Evolutionary conservation across 148 eudicot genomes (phyloP).

Genomic region (Linanthus parryae): DNA sequence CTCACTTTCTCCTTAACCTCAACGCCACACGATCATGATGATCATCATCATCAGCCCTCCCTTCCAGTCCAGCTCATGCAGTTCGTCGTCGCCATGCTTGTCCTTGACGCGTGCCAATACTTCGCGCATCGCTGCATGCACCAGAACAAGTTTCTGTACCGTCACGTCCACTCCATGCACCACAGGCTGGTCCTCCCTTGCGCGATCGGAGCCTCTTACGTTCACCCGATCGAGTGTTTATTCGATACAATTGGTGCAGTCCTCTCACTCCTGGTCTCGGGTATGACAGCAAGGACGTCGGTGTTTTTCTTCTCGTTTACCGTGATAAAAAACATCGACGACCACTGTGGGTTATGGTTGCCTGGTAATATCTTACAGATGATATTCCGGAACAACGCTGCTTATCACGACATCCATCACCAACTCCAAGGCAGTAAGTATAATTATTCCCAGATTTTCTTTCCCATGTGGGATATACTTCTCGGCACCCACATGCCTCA

Average conservation of each 20-base stretch:
- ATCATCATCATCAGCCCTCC: too few species aligned
- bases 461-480: constrained; percentile 39
- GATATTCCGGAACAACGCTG: constrained; percentile 35
- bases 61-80: too few species aligned
- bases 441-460: constrained; percentile 39
- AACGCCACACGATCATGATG: too few species aligned
- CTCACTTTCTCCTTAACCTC: too few species aligned
- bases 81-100: too few species aligned
- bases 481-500: constrained; percentile 40
- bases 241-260: constrained; percentile 37
- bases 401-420: constrained; percentile 46
- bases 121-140: constrained; percentile 71
- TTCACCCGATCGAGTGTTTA: constrained; percentile 36
- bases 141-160: constrained; percentile 37
- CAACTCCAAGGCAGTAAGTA: constrained; percentile 36
- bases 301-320: constrained; percentile 45
- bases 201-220: constrained; percentile 41
- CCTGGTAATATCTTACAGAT: constrained; percentile 41
- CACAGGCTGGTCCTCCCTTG: constrained; percentile 34
- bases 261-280: constrained; percentile 32
- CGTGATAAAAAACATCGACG: constrained; percentile 36
- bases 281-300: constrained; percentile 38
- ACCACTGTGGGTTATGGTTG: constrained; percentile 41
- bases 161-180: constrained; percentile 38
- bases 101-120: constrained; percentile 96